phyloP scores from a whole-genome alignment of 1,284 basidiomycete species.

The Neotropicomus parvogracilis region DNA sequence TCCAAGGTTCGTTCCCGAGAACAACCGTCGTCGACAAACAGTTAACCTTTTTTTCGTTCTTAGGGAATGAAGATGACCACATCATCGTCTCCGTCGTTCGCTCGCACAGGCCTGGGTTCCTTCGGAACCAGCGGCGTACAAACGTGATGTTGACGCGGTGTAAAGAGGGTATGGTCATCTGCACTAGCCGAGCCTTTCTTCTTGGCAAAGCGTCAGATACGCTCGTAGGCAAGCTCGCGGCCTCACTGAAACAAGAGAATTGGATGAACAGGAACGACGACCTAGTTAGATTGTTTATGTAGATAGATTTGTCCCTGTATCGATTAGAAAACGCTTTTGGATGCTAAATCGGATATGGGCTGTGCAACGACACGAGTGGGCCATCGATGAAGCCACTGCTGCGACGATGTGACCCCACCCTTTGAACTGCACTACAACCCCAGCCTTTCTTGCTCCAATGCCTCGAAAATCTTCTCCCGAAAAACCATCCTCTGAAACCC shows the following conservation, averaged over 20 bases:
- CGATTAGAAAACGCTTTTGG: not conserved
- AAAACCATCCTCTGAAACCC: slow-evolving; percentile 6
- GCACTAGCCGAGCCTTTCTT: slow-evolving; percentile 47
- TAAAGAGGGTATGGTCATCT: slow-evolving; percentile 53
- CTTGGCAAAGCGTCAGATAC: slow-evolving; percentile 36
- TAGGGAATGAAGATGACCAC: slow-evolving; percentile 42
- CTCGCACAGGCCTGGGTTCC: slow-evolving; percentile 45
- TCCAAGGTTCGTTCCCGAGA: slow-evolving; percentile 46
- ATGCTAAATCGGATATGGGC: not conserved
- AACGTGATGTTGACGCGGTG: slow-evolving; percentile 71
- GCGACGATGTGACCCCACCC: not conserved
- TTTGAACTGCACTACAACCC: slow-evolving; percentile 11
- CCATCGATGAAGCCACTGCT: not conserved
- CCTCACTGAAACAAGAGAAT: slow-evolving; percentile 30
- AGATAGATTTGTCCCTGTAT: too few relatives aligned
- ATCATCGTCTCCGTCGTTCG: slow-evolving; percentile 63
- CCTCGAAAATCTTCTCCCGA: not conserved
- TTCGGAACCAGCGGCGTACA: slow-evolving; percentile 46
- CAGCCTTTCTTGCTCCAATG: not conserved
- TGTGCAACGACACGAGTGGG: too few relatives aligned
- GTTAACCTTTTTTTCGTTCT: slow-evolving; percentile 12
- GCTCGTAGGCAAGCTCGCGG: slow-evolving; percentile 48
- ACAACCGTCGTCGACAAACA: slow-evolving; percentile 19
- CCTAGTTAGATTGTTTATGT: not conserved
- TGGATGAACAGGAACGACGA: slow-evolving; percentile 37